Base-by-base conservation (phyloP, 768 basidiomycete genomes). In the Megacollybia marginata region DNA sequence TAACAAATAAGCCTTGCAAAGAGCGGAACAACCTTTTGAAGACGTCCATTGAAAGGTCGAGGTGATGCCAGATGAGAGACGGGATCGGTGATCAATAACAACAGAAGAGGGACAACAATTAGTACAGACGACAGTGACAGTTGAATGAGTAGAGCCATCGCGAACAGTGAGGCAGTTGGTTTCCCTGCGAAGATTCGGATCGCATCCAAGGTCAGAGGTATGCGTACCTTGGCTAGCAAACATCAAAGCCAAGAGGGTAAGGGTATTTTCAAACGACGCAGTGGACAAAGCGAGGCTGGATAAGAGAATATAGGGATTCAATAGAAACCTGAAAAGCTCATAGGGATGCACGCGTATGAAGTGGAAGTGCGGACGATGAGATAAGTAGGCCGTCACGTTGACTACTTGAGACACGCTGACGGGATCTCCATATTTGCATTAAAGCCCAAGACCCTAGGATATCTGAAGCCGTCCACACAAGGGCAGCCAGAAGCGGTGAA, bases 301-400 rank as follows among this genome's bases (percentile, higher is more conserved):
- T 1, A 92, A 70, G 50, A 95, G 64, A 8, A 88, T 66, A 63
- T 96, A 96, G 2, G 96, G 96, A 57, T 98, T 96, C 46, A 95
- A 64, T 16, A 96, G 78, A 65, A 86, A 94, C 43, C 92, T 96
- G 57, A 13, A 42, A 16, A 46, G 48, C 61, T 51, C 46, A 52
- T 10, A 38, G 13, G 20, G 48, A 31, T 28, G 36, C 4, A 42
- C 28, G 16, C 5, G 33, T 18, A 33, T 18, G 46, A 46, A 46
- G 18, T 28, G 43, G 28, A 23, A 47, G 11, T 42, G 72, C 85
- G 54, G 59, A 92, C 90, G 78, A 65, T 7, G 80, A 72, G 15
- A 79, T 83, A 31, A 94, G 71, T 46, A 89, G 62, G 12, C 68
- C 64, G 54, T 85, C 85, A 64, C 83, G 73, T 34, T 69, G 52